phyloP scores from a whole-genome alignment of 1,139 yeast species.

The Debaryomyces fabryi region DNA sequence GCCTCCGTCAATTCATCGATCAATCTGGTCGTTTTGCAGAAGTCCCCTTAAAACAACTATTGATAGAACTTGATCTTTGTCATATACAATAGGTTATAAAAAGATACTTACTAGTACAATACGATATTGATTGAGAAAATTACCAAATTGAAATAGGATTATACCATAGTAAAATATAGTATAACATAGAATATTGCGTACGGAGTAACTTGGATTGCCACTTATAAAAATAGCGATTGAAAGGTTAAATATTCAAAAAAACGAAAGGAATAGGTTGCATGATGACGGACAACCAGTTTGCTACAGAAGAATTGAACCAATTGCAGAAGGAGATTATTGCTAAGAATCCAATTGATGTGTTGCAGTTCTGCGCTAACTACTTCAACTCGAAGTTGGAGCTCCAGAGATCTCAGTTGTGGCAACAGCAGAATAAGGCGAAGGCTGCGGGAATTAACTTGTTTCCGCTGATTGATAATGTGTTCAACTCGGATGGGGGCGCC shows the following conservation, averaged over 20 bases:
- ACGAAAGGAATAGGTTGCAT: not conserved
- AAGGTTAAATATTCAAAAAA: not conserved
- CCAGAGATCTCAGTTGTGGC: constrained; percentile 60
- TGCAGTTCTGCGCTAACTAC: constrained; percentile 76
- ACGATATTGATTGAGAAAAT: not conserved
- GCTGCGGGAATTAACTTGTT: constrained; percentile 57
- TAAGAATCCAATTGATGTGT: constrained; percentile 66
- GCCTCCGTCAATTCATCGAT: constrained; percentile 2
- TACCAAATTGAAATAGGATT: not conserved
- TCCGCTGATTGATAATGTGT: constrained; percentile 39
- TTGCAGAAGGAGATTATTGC: constrained; percentile 64
- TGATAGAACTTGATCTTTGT: not conserved
- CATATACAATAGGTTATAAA: not conserved
- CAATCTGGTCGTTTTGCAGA: not conserved
- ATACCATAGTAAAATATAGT: constrained; percentile 2
- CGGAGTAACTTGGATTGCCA: not conserved
- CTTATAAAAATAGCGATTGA: not conserved
- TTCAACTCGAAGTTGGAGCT: constrained; percentile 63
- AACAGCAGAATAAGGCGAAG: constrained; percentile 52
- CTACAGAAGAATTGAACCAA: constrained; percentile 56
- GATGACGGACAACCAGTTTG: constrained; percentile 1
- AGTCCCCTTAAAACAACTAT: not conserved
- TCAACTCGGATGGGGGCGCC: constrained; percentile 25
- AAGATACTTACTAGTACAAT: not conserved
- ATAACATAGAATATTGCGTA: not conserved